Conservation (phyloP, 495 filamentous ascomycete species). For the Penicillium cosmopolitanum region DNA sequence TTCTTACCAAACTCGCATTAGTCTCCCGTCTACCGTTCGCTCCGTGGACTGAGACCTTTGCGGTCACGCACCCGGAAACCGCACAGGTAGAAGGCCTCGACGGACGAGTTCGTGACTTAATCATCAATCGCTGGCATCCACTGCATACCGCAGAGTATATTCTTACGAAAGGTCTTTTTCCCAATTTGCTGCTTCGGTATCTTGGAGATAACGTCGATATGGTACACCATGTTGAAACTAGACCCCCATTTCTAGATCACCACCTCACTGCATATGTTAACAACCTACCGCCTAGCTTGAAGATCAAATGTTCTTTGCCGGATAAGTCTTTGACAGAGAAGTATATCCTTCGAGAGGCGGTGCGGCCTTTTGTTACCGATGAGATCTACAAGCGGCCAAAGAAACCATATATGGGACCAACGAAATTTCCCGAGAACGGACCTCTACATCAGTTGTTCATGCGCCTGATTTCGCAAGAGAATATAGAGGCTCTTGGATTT, state of each 20-base stretch:
- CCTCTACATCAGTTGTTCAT: constrained; percentile 40
- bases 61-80: background rate
- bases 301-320: constrained; percentile 33
- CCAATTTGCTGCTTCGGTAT: constrained; percentile 47
- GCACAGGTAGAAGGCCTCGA: constrained; percentile 25
- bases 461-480: constrained; percentile 39
- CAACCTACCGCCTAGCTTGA: constrained; percentile 49
- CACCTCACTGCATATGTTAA: constrained; percentile 53
- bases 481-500: constrained; percentile 28
- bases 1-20: constrained; percentile 1
- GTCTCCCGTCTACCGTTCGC: constrained; percentile 12
- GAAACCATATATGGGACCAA: constrained; percentile 46
- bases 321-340: constrained; percentile 36
- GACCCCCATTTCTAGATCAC: constrained; percentile 57
- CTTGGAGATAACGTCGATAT: constrained; percentile 57
- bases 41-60: constrained; percentile 11
- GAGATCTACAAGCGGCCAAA: constrained; percentile 53
- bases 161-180: constrained; percentile 41
- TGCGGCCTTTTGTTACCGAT: constrained; percentile 51
- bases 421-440: constrained; percentile 31
- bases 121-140: constrained; percentile 52
- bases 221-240: constrained; percentile 50
- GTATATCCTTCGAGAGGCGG: constrained; percentile 54
- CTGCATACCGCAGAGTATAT: constrained; percentile 52
- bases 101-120: constrained; percentile 24